Percentiles rank a stretch among this genome's conserved stretches.
phyloP scores from a whole-genome alignment of 2,329 filamentous ascomycete genomes.

The Calcarisporium arbuscula region DNA sequence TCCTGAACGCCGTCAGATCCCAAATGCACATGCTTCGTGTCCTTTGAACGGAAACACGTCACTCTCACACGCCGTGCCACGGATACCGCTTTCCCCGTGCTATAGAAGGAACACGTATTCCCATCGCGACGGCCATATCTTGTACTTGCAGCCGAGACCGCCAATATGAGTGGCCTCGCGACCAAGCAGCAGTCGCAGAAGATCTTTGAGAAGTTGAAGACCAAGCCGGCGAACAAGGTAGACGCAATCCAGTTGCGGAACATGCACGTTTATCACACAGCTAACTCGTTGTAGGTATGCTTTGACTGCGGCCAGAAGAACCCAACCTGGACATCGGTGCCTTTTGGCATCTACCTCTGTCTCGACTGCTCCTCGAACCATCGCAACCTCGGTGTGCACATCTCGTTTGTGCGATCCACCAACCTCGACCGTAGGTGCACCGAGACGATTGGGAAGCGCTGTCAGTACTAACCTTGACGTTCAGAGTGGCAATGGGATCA shows the following conservation, averaged over 20 bases:
- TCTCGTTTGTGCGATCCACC: conserved; percentile 97
- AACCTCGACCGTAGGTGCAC: conserved; percentile 84
- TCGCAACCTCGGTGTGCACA: conserved; percentile 95
- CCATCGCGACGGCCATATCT: no score
- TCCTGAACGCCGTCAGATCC: no score
- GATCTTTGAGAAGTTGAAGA: conserved; percentile 96
- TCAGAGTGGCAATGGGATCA: conserved; percentile 98
- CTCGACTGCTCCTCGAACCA: conserved; percentile 97
- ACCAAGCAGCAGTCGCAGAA: conserved; percentile 93
- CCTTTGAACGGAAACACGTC: no score
- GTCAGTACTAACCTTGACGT: conserved; percentile 12
- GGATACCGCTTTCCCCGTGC: no score
- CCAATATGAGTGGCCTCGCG: conserved; percentile 62
- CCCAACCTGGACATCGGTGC: conserved; percentile 96
- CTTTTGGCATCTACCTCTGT: conserved; percentile 95
- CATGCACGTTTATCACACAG: conserved; percentile 6
- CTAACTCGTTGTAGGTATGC: conserved; percentile 61
- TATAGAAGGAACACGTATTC: no score
- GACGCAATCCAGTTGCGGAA: background rate
- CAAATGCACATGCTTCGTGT: no score
- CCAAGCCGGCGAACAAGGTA: conserved; percentile 92
- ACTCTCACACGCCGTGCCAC: no score
- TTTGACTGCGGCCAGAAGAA: conserved; percentile 98
- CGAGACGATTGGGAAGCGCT: background rate
- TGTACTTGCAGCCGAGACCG: no score